Base-by-base conservation (phyloP, 768 basidiomycete genomes). In the Trichaptum fuscoviolaceum region DNA sequence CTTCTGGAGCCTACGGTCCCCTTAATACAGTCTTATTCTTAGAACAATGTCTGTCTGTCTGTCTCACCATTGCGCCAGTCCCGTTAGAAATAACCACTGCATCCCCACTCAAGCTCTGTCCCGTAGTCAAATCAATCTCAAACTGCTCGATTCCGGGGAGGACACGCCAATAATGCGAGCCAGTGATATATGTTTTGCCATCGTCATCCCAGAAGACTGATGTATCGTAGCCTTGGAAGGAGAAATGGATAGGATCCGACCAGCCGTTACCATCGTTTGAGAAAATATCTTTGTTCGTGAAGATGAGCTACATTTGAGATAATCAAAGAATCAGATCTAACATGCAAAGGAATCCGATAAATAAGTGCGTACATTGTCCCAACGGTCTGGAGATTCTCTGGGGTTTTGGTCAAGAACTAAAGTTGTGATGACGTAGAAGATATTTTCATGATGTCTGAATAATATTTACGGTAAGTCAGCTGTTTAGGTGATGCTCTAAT, bases 201-300 rank as follows among this genome's bases (percentile, higher is more conserved):
- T 76, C 73, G 30, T 68, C 65, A 58, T 74, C 73, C 75, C 76
- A 78, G 68, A 76, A 78, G 23, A 71, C 73, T 1, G 76, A 76
- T 1, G 74, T 71, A 63, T 78, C 77, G 66, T 77, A 78, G 0
- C 77, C 77, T 62, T 70, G 70, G 63, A 77, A 77, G n/a, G 65
- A 20, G 65, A 78, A 77, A 63, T 76, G 76, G 27, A 72, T 69
- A 2, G 77, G 72, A 63, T 76, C 72, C 8, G 74, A 75, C 77
- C 77, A 78, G 23, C 72, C 69, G 57, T 35, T 62, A n/a, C 57
- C 34, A 27, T 66, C 64, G 23, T 61, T 61, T 61, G 62, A 63
- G 27, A 30, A 69, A 18, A 68, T 69, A 35, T 72, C 67, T n/a
- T 25, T 59, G 26, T 66, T 68, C 10, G 52, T 63, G 59, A 68